Percentiles rank a stretch among this genome's conserved stretches.
Evolutionary conservation across 495 filamentous ascomycete species (phyloP).

Genomic region (Saxophila tyrrhenica): DNA sequence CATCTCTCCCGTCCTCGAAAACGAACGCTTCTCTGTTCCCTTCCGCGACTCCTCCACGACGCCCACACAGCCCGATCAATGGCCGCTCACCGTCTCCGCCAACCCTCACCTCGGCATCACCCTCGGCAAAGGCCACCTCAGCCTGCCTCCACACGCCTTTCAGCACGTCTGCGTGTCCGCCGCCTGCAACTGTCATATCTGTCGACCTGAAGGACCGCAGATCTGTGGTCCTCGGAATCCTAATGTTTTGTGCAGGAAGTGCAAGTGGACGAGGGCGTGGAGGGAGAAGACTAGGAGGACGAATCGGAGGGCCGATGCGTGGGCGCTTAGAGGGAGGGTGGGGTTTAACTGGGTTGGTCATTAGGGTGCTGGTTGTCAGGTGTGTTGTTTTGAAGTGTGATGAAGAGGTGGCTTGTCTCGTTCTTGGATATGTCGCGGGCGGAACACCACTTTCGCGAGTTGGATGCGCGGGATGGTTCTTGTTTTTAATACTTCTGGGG

Average conservation of each 20-base stretch:
- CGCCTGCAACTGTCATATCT: background rate
- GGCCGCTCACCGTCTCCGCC: background rate
- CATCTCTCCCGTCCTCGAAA: background rate
- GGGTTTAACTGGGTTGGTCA: background rate
- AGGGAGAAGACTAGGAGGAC: background rate
- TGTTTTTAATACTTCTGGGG: no score
- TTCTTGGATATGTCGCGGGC: no score
- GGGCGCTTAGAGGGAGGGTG: background rate
- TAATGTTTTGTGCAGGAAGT: background rate
- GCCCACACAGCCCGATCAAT: background rate
- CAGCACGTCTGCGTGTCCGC: background rate
- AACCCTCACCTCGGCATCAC: background rate
- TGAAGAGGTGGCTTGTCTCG: no score
- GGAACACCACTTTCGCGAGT: no score
- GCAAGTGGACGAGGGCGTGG: background rate
- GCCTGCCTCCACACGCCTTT: background rate
- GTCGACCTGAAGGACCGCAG: background rate
- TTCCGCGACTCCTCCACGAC: background rate
- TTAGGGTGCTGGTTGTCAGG: no score
- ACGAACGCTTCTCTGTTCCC: background rate
- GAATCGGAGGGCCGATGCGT: background rate
- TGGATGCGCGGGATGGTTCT: no score
- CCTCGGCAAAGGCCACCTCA: background rate
- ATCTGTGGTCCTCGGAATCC: background rate
- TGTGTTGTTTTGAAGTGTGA: no score